phyloP scores from a whole-genome alignment of 805 yeast species.

The Hanseniaspora thailandica region DNA sequence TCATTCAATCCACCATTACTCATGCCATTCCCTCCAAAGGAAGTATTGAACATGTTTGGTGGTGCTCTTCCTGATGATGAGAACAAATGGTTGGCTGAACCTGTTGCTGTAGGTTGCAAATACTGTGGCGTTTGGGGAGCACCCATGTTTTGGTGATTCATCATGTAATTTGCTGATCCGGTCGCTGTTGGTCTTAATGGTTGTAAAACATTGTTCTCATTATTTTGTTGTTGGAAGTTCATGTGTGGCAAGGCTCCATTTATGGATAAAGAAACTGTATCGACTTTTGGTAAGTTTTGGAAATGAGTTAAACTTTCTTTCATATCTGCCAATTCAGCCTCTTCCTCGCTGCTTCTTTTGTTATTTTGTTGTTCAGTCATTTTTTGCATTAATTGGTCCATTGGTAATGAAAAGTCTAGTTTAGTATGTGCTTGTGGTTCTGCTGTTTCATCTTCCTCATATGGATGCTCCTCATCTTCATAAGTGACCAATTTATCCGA shows the following conservation, averaged over 20 bases:
- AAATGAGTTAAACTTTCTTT: conserved; percentile 64
- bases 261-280: conserved; percentile 49
- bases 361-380: conserved; percentile 25
- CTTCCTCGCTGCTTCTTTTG: conserved; percentile 47
- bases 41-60: background rate
- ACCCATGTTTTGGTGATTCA: conserved; percentile 15
- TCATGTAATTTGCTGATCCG: conserved; percentile 32
- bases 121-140: conserved; percentile 15
- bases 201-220: conserved; percentile 15
- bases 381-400: conserved; percentile 56
- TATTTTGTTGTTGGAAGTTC: conserved; percentile 28
- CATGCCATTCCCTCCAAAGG: background rate
- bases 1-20: background rate
- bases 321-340: conserved; percentile 60
- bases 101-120: conserved; percentile 32
- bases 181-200: conserved; percentile 33
- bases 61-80: conserved; percentile 19
- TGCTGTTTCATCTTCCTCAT: background rate
- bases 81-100: conserved; percentile 31
- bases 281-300: conserved; percentile 60
- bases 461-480: conserved; percentile 22
- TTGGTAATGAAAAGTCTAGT: conserved; percentile 56
- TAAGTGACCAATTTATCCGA: conserved; percentile 50
- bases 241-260: conserved; percentile 15
- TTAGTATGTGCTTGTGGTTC: conserved; percentile 19